Conservation (phyloP, 2,329 filamentous ascomycete genomes). For the Kalmusia sp. region DNA sequence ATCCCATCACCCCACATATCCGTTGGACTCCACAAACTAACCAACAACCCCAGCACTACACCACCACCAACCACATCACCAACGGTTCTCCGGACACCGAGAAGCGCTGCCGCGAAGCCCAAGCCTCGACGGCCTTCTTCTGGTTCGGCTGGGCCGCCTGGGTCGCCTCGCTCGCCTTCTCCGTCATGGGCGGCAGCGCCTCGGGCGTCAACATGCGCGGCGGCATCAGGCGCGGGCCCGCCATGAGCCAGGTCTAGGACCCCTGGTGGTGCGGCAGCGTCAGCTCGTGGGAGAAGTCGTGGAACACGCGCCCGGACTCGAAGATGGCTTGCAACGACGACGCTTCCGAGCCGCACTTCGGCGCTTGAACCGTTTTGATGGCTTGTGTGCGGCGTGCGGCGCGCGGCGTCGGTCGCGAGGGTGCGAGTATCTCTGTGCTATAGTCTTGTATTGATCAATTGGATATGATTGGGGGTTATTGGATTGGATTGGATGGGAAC, state of each 20-base stretch:
- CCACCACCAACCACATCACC: constrained; percentile 63
- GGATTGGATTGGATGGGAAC: background rate
- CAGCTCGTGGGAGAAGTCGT: constrained; percentile 26
- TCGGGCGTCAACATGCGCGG: constrained; percentile 52
- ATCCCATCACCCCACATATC: no score
- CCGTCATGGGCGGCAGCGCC: constrained; percentile 62
- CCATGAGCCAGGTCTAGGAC: constrained; percentile 64
- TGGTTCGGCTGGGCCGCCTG: constrained; percentile 78
- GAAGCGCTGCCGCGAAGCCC: constrained; percentile 76
- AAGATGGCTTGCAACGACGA: background rate
- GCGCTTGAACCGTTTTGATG: background rate
- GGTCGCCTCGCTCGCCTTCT: constrained; percentile 60
- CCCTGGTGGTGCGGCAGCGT: constrained; percentile 29
- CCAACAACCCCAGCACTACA: constrained; percentile 45
- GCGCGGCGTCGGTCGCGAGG: background rate
- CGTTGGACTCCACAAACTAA: background rate
- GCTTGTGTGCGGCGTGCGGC: background rate
- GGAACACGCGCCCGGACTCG: constrained; percentile 32
- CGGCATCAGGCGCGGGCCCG: constrained; percentile 53
- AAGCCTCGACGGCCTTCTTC: constrained; percentile 77
- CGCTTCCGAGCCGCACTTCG: background rate
- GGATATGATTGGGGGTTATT: background rate
- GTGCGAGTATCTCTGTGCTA: background rate
- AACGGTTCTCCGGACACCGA: constrained; percentile 65
- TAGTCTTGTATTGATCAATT: constrained; percentile 3